phyloP scores from a whole-genome alignment of 306 rosid genomes.

The Inga oerstediana region DNA sequence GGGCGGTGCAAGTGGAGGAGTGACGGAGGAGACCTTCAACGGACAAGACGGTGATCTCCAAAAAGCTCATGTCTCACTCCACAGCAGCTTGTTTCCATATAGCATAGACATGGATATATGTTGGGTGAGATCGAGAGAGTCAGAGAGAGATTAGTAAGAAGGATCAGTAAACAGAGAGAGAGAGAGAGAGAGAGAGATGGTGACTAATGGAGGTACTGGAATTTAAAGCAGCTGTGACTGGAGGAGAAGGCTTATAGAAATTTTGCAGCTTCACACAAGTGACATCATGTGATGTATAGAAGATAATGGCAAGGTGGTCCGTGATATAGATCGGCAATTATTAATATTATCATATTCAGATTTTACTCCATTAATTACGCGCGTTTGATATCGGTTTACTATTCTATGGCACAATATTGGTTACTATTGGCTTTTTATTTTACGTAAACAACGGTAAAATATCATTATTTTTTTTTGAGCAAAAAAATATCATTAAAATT shows the following conservation, averaged over 20 bases:
- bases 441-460: too few species aligned
- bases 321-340: neutral
- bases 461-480: too few species aligned
- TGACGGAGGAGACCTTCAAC: conserved; percentile 48
- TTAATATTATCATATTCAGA: too few species aligned
- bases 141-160: neutral
- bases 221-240: neutral
- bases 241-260: neutral
- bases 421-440: too few species aligned
- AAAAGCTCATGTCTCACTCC: neutral
- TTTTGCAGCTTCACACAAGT: neutral
- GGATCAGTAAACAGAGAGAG: too few species aligned
- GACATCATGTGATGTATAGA: neutral
- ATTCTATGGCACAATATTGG: too few species aligned
- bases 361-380: too few species aligned
- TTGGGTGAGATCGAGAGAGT: neutral
- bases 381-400: too few species aligned
- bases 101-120: neutral
- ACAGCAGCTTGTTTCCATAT: neutral
- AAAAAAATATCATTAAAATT: too few species aligned
- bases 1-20: neutral
- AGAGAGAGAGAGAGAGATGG: neutral
- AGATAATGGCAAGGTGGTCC: neutral
- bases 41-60: conserved; percentile 58
- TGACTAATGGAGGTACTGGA: neutral